Percentiles rank a stretch among this genome's conserved stretches.
Conservation (phyloP, 208 protist species). For the Trypanosomatidae sp. region DNA sequence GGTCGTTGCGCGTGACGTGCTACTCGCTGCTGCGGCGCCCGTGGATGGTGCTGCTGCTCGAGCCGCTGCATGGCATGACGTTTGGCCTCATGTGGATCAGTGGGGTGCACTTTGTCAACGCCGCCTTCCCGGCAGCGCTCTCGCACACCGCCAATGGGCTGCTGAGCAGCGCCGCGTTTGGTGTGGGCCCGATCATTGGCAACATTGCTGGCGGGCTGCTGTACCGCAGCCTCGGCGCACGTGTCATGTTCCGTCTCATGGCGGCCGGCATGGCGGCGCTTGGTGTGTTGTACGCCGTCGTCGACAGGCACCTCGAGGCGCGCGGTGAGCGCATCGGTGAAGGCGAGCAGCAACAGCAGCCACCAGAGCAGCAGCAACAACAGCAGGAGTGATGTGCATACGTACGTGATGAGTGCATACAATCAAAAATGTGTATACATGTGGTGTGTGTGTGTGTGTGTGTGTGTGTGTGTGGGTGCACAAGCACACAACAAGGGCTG, state of each 20-base stretch:
- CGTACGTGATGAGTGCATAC: no score
- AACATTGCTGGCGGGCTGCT: slow-evolving; percentile 33
- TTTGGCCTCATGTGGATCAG: slow-evolving; percentile 64
- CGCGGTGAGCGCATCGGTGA: not conserved
- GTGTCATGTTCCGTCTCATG: slow-evolving; percentile 4
- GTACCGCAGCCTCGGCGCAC: slow-evolving; percentile 24
- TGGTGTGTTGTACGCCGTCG: slow-evolving; percentile 1
- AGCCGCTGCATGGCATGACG: slow-evolving; percentile 62
- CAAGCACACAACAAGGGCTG: no score
- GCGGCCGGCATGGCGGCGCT: not conserved
- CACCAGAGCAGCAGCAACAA: slow-evolving; percentile 1
- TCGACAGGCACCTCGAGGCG: slow-evolving; percentile 6
- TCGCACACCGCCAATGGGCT: slow-evolving; percentile 41
- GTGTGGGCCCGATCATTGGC: slow-evolving; percentile 40
- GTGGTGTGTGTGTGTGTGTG: no score
- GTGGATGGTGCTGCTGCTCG: slow-evolving; percentile 48
- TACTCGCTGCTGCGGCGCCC: slow-evolving; percentile 43
- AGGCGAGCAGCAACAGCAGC: no score
- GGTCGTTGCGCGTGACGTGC: slow-evolving; percentile 31
- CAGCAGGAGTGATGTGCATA: slow-evolving; percentile 6
- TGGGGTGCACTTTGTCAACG: slow-evolving; percentile 19
- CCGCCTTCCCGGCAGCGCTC: slow-evolving; percentile 24
- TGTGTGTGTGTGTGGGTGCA: no score
- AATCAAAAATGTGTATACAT: no score
- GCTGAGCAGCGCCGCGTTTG: slow-evolving; percentile 21